Conservation (phyloP, 192 early-diverging fungal genomes). For the Linnemannia hyalina region DNA sequence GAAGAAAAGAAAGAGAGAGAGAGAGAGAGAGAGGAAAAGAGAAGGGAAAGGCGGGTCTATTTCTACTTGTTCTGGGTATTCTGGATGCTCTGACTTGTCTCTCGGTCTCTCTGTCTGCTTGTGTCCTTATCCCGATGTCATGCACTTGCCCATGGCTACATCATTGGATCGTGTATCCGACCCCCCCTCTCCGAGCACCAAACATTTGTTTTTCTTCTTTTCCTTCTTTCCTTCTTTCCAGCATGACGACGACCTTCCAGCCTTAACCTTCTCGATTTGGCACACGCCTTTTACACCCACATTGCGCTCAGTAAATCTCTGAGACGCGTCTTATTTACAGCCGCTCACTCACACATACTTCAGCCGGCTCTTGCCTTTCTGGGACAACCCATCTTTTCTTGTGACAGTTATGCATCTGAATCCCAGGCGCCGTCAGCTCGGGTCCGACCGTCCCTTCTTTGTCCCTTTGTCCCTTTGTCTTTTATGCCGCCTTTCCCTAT, state of each 20-base stretch:
- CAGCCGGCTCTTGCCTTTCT: conserved; percentile 5
- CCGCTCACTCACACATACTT: not conserved
- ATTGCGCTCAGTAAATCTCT: not conserved
- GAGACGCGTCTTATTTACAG: conserved; percentile 6
- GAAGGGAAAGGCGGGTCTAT: not conserved
- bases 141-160: too few species aligned
- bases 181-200: not conserved
- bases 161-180: not conserved
- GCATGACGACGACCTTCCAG: not conserved
- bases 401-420: not conserved
- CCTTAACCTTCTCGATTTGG: not conserved
- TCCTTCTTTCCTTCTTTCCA: not conserved
- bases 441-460: not conserved
- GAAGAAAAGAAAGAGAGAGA: not conserved
- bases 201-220: not conserved
- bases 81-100: too few species aligned
- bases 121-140: too few species aligned
- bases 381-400: not conserved
- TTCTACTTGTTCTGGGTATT: not conserved
- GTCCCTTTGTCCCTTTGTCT: not conserved
- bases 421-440: not conserved
- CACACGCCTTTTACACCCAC: not conserved
- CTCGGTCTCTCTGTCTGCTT: too few species aligned
- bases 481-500: too few species aligned
- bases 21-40: not conserved